Conservation (phyloP, 192 early-diverging fungal genomes). For the Backusella morwellensis region DNA sequence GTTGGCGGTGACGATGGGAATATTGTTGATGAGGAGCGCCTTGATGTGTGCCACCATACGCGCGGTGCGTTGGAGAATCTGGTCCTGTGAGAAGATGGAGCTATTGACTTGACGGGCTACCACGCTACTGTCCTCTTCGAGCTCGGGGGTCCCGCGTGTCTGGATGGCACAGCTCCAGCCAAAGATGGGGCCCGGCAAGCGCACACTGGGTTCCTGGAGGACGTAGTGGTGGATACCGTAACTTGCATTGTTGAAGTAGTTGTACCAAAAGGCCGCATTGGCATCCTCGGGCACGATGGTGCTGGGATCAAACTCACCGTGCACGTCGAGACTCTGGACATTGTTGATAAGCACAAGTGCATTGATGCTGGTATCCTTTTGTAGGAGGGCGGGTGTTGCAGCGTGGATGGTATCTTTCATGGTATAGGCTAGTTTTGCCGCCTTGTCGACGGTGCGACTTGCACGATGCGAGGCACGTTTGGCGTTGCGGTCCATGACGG, state of each 20-base stretch:
- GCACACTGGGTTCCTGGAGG: constrained; percentile 8
- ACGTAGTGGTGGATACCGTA: constrained; percentile 39
- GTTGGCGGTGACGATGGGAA: neutral
- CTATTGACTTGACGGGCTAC: constrained; percentile 28
- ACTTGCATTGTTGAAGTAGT: constrained; percentile 29
- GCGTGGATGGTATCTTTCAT: constrained; percentile 10
- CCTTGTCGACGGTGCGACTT: constrained; percentile 29
- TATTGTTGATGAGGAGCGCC: constrained; percentile 10
- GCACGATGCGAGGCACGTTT: constrained; percentile 26
- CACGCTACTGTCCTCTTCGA: constrained; percentile 1
- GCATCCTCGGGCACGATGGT: constrained; percentile 22
- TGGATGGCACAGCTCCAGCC: constrained; percentile 33
- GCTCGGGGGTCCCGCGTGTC: neutral
- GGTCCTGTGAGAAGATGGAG: constrained; percentile 23
- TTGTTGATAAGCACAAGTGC: neutral
- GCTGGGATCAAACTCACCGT: constrained; percentile 17
- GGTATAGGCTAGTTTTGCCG: constrained; percentile 16
- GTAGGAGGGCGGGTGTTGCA: neutral
- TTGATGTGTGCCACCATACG: constrained; percentile 30
- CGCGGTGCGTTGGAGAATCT: constrained; percentile 21
- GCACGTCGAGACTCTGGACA: neutral
- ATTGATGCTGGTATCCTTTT: neutral
- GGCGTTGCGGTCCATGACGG: neutral
- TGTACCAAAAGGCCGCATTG: constrained; percentile 21
- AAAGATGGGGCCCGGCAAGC: constrained; percentile 3